Percentiles rank a stretch among this genome's conserved stretches.
phyloP scores from a whole-genome alignment of 306 rosid species.

The Vachellia collinsii region DNA sequence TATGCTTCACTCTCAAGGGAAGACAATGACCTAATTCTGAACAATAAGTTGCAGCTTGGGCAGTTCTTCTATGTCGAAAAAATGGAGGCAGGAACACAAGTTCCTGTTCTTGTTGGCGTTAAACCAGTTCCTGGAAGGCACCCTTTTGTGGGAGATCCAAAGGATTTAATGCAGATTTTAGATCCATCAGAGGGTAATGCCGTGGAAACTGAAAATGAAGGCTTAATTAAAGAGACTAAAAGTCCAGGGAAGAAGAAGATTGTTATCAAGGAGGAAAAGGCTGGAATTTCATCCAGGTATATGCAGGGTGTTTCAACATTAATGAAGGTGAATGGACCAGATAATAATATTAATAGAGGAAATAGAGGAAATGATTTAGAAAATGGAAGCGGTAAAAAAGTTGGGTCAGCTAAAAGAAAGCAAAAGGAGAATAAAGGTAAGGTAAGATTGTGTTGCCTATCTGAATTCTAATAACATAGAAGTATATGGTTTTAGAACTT shows the following conservation, averaged over 20 bases:
- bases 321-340: slow-evolving; percentile 46
- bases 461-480: slow-evolving; percentile 16
- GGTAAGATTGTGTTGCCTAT: slow-evolving; percentile 56
- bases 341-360: slow-evolving; percentile 48
- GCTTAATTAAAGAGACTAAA: slow-evolving; percentile 45
- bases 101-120: slow-evolving; percentile 75
- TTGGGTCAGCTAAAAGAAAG: slow-evolving; percentile 60
- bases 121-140: slow-evolving; percentile 82
- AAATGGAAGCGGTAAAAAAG: slow-evolving; percentile 53
- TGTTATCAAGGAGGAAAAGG: slow-evolving; percentile 82
- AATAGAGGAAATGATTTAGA: slow-evolving; percentile 62
- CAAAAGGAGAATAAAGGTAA: slow-evolving; percentile 72
- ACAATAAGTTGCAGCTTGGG: slow-evolving; percentile 85
- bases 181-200: slow-evolving; percentile 58
- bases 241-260: slow-evolving; percentile 56
- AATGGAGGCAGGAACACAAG: slow-evolving; percentile 70
- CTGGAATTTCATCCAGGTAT: slow-evolving; percentile 81
- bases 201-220: slow-evolving; percentile 40
- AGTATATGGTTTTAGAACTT: slow-evolving; percentile 2
- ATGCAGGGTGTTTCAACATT: slow-evolving; percentile 74
- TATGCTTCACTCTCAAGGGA: slow-evolving; percentile 78
- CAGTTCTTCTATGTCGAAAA: slow-evolving; percentile 85
- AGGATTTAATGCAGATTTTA: slow-evolving; percentile 89
- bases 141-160: slow-evolving; percentile 82
- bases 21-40: slow-evolving; percentile 84